Evolutionary conservation across 257 asterid species (phyloP).

Genomic region (Verbascum thapsus): DNA sequence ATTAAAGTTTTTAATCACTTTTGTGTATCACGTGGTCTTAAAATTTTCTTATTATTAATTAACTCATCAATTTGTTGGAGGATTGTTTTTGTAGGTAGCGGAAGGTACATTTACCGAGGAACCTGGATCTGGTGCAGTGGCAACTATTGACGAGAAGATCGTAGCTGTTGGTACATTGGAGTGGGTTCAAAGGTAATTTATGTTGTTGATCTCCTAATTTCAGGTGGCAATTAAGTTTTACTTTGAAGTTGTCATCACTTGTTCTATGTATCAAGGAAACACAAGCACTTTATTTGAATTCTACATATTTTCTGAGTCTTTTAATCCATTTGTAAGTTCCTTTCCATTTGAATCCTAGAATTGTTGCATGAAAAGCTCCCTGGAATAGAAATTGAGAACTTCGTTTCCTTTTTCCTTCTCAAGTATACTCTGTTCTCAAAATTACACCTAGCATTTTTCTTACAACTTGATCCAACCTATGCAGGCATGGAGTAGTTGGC

Average conservation of each 20-base stretch:
- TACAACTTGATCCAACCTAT: neutral
- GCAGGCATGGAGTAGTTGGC: constrained; percentile 85
- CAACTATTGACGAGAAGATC: constrained; percentile 61
- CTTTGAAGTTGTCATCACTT: neutral
- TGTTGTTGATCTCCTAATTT: constrained; percentile 21
- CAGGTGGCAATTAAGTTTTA: constrained; percentile 18
- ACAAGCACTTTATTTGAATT: constrained; percentile 8
- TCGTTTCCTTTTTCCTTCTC: neutral
- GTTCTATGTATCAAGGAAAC: neutral
- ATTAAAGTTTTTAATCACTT: constrained; percentile 3
- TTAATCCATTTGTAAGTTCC: neutral
- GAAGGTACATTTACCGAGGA: constrained; percentile 94
- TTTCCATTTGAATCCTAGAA: constrained; percentile 9
- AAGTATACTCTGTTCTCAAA: neutral
- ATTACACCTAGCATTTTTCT: neutral
- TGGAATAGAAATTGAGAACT: neutral
- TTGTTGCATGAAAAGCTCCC: constrained; percentile 16
- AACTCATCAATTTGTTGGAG: constrained; percentile 8
- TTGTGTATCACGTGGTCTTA: neutral
- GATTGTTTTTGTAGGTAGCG: constrained; percentile 52
- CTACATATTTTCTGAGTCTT: constrained; percentile 14
- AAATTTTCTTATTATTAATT: constrained; percentile 17
- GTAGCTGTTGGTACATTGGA: constrained; percentile 92
- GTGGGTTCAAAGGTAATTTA: constrained; percentile 84
- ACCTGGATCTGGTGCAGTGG: constrained; percentile 99